These are phyloP conservation scores for Suillus subluteus DNA, from an alignment of 768 basidiomycete genomes.

Conservation along the genomic window DNA sequence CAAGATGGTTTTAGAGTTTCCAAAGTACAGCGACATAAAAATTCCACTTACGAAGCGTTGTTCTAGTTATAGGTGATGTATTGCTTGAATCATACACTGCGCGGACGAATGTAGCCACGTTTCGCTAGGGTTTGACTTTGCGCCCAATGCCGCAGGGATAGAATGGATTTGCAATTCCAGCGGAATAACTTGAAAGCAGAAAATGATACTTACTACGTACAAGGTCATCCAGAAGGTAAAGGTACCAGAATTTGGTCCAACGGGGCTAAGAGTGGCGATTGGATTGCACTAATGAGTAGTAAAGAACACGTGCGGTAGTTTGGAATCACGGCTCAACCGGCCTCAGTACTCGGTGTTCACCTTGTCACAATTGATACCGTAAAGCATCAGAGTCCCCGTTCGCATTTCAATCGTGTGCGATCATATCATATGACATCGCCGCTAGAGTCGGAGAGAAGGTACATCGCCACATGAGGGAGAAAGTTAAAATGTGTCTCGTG, in stretches of 20 bases:
- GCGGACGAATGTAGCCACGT: not conserved
- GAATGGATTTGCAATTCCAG: not conserved
- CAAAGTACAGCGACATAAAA: not conserved
- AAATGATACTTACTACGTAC: not conserved
- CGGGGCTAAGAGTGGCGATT: not conserved
- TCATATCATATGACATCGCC: not conserved
- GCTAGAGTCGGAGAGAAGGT: not conserved
- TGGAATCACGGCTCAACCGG: not conserved
- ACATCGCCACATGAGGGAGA: not conserved
- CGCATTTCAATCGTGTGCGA: not conserved
- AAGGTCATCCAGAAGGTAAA: not conserved
- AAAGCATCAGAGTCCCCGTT: constrained; percentile 1
- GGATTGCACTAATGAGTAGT: not conserved
- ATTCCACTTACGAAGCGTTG: not conserved
- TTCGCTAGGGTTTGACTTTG: not conserved
- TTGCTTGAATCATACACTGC: not conserved
- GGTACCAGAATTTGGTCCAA: not conserved
- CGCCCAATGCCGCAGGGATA: not conserved
- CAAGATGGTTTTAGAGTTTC: not conserved
- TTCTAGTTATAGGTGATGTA: not conserved
- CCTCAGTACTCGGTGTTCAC: not conserved
- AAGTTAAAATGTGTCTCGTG: not conserved
- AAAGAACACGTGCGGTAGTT: no score
- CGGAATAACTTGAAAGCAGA: not conserved
- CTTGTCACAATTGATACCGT: constrained; percentile 5